A percentile compares a stretch with the other conserved stretches of the same genome.
Evolutionary conservation across 2,329 filamentous ascomycete species (phyloP).

Genomic region (Cytospora chrysosperma): DNA sequence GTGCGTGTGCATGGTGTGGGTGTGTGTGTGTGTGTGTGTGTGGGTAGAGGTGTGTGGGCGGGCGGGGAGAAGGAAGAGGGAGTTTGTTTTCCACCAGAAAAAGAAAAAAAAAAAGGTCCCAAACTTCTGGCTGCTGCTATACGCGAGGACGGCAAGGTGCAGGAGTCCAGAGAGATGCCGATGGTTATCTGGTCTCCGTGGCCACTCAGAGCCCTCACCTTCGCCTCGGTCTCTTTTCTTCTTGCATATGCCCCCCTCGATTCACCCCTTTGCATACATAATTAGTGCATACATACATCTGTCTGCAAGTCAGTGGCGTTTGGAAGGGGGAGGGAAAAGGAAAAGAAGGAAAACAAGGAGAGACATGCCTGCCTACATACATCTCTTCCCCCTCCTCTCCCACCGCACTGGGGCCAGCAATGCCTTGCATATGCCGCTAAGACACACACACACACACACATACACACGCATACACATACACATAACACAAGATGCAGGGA

Average conservation of each 20-base stretch:
- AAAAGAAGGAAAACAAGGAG: neutral
- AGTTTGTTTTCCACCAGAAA: neutral
- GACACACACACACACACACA: neutral
- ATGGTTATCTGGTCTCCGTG: neutral
- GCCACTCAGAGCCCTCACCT: neutral
- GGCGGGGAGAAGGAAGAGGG: too few species aligned
- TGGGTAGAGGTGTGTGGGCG: neutral
- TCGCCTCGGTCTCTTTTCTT: neutral
- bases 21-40: neutral
- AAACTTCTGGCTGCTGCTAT: neutral
- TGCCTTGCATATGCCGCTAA: slow-evolving; percentile 24
- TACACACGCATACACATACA: neutral
- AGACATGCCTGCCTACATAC: too few species aligned
- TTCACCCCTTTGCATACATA: neutral
- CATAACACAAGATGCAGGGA: neutral
- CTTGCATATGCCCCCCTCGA: neutral
- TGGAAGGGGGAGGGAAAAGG: neutral
- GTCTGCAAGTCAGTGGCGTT: neutral
- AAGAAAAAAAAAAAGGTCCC: neutral
- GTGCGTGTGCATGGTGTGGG: neutral
- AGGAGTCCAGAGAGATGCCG: neutral
- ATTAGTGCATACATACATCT: too few species aligned
- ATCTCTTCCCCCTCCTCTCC: neutral
- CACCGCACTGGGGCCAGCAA: slow-evolving; percentile 23
- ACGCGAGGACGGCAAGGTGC: neutral